Evolutionary conservation across 768 basidiomycete genomes (phyloP), one percentile per base, ranked within the genome.

Genomic region (Tulasnella sp.): DNA sequence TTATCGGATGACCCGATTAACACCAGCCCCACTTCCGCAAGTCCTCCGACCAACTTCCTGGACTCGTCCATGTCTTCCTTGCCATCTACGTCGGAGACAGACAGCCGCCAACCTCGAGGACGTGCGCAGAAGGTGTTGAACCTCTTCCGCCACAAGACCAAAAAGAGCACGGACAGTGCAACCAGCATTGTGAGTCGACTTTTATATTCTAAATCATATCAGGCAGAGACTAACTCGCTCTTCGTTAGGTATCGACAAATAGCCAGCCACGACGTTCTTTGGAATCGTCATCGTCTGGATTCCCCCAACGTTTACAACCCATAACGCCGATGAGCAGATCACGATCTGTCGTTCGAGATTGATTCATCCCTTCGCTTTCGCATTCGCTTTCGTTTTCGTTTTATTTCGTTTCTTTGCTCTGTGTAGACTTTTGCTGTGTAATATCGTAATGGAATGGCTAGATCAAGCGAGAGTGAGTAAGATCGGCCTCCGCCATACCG

Each of bases 111-210:
- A 13, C 13, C 37, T 46, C 70, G 70, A 7, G 70, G 70, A 13
- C 70, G 70, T 16, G 42, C 70, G n/a, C 26, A 39, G 32, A 72
- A 72, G 13, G 26, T 72, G 26, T 39, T 72, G 20, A 72, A 42
- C 35, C 37, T 72, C 3, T 72, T 72, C 70, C 70, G 70, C 35
- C 70, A 72, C 35, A 39, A 46, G 26, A 72, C 70, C 29, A 72
- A 40, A 37, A 72, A 72, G 44, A 72, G 70, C 70, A 72, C 70
- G 20, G 70, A 72, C 70, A 72, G 70, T 16, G 70, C 70, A 40
- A 10, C 26, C 44, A 46, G 70, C n/a, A 46, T 20, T 42, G 70
- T 72, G 35, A 72, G 70, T 3, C 61, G 3, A 29, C 32, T 67
- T 26, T 15, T 67, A 6, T 11, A 5, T 29, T 26, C 61, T 51